Evolutionary conservation across 179 eudicot species (phyloP).

Genomic region (Heliamphora pulchella): DNA sequence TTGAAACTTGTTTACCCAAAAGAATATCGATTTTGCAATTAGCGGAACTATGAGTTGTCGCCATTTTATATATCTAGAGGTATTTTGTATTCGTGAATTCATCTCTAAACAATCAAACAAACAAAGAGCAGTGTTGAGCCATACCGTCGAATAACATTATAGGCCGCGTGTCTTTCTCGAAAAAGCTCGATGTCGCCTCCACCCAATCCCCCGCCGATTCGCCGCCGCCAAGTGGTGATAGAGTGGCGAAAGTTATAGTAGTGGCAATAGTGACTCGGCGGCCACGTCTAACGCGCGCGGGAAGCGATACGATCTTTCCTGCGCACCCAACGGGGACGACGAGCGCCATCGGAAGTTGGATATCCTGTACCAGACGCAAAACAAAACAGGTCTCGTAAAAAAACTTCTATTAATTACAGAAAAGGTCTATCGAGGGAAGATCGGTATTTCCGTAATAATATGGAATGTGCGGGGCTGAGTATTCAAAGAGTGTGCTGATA

Average conservation of each 20-base stretch:
- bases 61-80: no score
- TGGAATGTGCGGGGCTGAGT: background rate
- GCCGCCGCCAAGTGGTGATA: constrained; percentile 24
- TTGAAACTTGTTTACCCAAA: background rate
- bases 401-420: background rate
- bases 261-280: constrained; percentile 14
- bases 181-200: constrained; percentile 57
- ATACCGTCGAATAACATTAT: constrained; percentile 94
- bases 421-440: no score
- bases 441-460: background rate
- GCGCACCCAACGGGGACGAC: constrained; percentile 18
- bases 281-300: constrained; percentile 19
- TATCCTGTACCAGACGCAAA: background rate
- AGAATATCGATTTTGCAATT: background rate
- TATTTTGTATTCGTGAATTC: no score
- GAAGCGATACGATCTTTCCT: constrained; percentile 8
- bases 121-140: no score
- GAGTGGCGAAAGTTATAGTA: constrained; percentile 20
- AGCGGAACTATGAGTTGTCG: background rate
- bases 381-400: background rate
- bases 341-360: constrained; percentile 26
- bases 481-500: background rate
- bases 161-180: constrained; percentile 69
- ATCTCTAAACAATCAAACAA: no score
- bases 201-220: constrained; percentile 41